Evolutionary conservation across 1,139 yeast species (phyloP).

Genomic region (Kurtzmaniella quercitrusa): DNA sequence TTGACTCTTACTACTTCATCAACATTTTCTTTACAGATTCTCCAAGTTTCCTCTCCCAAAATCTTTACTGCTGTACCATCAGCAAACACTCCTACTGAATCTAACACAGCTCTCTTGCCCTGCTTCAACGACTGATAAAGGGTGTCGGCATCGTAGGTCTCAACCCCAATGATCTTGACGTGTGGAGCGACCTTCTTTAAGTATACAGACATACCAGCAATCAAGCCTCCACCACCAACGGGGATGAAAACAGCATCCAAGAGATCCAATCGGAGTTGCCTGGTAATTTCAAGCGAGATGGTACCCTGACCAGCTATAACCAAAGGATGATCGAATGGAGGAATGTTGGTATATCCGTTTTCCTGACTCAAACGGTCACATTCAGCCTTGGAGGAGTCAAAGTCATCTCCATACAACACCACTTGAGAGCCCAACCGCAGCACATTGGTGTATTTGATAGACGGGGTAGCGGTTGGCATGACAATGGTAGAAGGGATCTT

Average conservation of each 20-base stretch:
- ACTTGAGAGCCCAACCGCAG: conserved; percentile 91
- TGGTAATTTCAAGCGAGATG: conserved; percentile 83
- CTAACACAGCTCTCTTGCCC: conserved; percentile 52
- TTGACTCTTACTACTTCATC: conserved; percentile 85
- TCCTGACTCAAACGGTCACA: conserved; percentile 67
- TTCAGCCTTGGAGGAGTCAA: conserved; percentile 88
- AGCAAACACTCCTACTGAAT: conserved; percentile 93
- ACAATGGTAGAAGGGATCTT: conserved; percentile 93
- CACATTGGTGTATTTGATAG: conserved; percentile 88
- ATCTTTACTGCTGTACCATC: conserved; percentile 98
- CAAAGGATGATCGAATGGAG: conserved; percentile 96
- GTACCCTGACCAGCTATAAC: conserved; percentile 99
- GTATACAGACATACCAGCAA: conserved; percentile 88
- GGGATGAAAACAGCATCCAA: conserved; percentile 87
- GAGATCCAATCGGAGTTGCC: conserved; percentile 77
- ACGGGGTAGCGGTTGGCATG: conserved; percentile 97
- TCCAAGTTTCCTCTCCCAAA: conserved; percentile 87
- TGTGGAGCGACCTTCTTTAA: conserved; percentile 96
- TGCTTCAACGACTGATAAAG: conserved; percentile 66
- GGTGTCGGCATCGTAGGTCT: conserved; percentile 93
- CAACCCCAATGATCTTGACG: conserved; percentile 92
- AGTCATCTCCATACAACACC: conserved; percentile 88
- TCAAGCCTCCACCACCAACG: conserved; percentile 96
- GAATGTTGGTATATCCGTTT: conserved; percentile 80
- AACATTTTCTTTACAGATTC: conserved; percentile 70